Conservation (phyloP, 106 monocot species). For the Dendrobium chrysotoxum region DNA sequence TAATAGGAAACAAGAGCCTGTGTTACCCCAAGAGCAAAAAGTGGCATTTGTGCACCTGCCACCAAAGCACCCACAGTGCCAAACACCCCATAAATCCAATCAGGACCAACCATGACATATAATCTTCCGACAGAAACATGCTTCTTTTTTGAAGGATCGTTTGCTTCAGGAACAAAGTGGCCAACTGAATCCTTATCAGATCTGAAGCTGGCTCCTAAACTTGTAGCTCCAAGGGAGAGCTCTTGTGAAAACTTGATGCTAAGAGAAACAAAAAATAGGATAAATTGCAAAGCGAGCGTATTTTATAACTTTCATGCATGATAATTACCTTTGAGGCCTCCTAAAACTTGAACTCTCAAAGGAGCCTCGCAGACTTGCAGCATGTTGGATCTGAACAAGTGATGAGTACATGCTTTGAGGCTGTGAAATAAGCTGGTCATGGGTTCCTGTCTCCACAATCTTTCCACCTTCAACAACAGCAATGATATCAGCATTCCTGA, state of each 20-base stretch:
- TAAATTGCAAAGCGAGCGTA: not conserved
- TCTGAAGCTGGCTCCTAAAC: conserved; percentile 68
- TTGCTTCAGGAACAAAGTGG: conserved; percentile 29
- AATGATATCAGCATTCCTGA: conserved; percentile 71
- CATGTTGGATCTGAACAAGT: conserved; percentile 66
- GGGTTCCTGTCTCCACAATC: conserved; percentile 75
- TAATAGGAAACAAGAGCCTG: conserved; percentile 95
- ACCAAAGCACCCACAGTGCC: conserved; percentile 69
- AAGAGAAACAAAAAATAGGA: conserved; percentile 4
- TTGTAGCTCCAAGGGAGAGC: conserved; percentile 43
- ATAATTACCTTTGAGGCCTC: conserved; percentile 46
- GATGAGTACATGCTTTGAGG: conserved; percentile 54
- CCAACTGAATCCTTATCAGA: conserved; percentile 78
- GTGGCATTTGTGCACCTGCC: conserved; percentile 84
- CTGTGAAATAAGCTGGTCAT: conserved; percentile 68
- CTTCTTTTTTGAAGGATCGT: conserved; percentile 25
- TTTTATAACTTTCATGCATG: not conserved
- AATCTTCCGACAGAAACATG: conserved; percentile 64
- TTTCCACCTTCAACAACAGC: conserved; percentile 57
- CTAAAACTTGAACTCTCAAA: conserved; percentile 25
- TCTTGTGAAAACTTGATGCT: conserved; percentile 70
- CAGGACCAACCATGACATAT: conserved; percentile 76
- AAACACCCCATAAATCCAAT: conserved; percentile 73
- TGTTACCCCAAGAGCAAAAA: conserved; percentile 93
- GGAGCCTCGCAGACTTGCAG: conserved; percentile 19